Percentiles rank a stretch among this genome's conserved stretches.
Conservation (phyloP, 805 yeast genomes). For the Hemisphaericaspora nanyangensis region DNA sequence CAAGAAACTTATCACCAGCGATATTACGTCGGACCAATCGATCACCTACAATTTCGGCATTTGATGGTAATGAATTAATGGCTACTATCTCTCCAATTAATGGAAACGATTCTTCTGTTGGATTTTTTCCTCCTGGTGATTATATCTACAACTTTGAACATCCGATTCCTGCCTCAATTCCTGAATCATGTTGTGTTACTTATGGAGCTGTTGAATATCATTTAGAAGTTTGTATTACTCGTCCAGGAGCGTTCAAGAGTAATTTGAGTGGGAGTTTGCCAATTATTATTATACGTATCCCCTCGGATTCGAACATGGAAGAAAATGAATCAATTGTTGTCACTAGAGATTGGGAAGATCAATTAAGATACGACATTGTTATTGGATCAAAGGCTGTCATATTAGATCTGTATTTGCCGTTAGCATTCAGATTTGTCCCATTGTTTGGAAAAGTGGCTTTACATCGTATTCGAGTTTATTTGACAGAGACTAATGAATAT, state of each 20-base stretch:
- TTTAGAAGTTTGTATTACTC: slow-evolving; percentile 64
- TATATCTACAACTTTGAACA: slow-evolving; percentile 91
- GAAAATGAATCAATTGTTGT: slow-evolving; percentile 92
- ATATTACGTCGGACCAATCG: slow-evolving; percentile 22
- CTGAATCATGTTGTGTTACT: slow-evolving; percentile 74
- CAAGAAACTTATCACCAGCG: slow-evolving; percentile 23
- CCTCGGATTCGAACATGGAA: slow-evolving; percentile 74
- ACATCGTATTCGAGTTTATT: slow-evolving; percentile 79
- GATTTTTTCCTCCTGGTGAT: slow-evolving; percentile 60
- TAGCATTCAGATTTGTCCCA: slow-evolving; percentile 81
- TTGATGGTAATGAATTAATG: slow-evolving; percentile 4
- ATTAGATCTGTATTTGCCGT: slow-evolving; percentile 76
- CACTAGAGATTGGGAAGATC: slow-evolving; percentile 90
- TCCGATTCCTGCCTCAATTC: slow-evolving; percentile 74
- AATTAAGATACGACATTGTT: slow-evolving; percentile 82
- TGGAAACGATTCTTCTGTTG: slow-evolving; percentile 19
- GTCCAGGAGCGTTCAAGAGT: slow-evolving; percentile 84
- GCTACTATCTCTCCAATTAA: slow-evolving; percentile 11
- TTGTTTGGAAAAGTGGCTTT: slow-evolving; percentile 75
- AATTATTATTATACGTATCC: slow-evolving; percentile 67
- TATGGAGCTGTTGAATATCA: slow-evolving; percentile 77
- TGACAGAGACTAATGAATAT: slow-evolving; percentile 89
- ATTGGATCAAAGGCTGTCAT: slow-evolving; percentile 88
- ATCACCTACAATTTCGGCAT: slow-evolving; percentile 22
- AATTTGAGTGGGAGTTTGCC: slow-evolving; percentile 63